Evolutionary conservation across 306 rosid genomes (phyloP), one percentile per base, ranked within the genome.

Genomic region (Hippophae rhamnoides): DNA sequence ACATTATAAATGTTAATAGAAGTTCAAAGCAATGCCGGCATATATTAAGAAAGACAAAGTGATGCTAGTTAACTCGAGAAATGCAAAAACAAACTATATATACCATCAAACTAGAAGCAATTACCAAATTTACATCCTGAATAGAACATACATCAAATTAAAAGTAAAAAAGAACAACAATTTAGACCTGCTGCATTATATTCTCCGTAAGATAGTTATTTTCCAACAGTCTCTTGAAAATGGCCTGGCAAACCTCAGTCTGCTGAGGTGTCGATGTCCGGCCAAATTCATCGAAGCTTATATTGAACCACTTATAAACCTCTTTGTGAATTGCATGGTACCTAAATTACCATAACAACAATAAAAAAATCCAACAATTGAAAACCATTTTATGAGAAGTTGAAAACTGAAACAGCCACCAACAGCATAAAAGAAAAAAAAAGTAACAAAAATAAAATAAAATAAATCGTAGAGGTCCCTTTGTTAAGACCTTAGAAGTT

Each of bases 261-360:
- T 86, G 94, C 52, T 86, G 78, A 40, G 94, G 85, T 55, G 77
- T 57, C 3, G 94, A 82, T 0, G 94, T 86, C 52, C 89, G 81
- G 48, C 94, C 89, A 69, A 86, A 82, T 71, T 82, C 67, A 65
- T 86, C 94, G 62, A 86, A 86, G 65, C 80, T 80, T 64, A 86
- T 82, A 63, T 76, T 40, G 55, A 86, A 86, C 94, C 94, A 86
- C 18, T 74, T 11, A 41, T 86, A 86, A 18, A 86, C 83, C 54
- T 82, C 76, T 62, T 76, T 86, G 60, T 86, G 94, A 76, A 82
- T 74, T 56, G 63, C 86, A 47, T 86, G 53, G 55, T 82, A 86
- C 63, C 94, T 86, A 64, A 61, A 63, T 54, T 62, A 50, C 63
- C 13, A 40, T 10, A 7, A 18, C 44, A 47, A 13, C 13, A 46